phyloP scores from a whole-genome alignment of 2,329 filamentous ascomycete species.

The Nemania sp. region DNA sequence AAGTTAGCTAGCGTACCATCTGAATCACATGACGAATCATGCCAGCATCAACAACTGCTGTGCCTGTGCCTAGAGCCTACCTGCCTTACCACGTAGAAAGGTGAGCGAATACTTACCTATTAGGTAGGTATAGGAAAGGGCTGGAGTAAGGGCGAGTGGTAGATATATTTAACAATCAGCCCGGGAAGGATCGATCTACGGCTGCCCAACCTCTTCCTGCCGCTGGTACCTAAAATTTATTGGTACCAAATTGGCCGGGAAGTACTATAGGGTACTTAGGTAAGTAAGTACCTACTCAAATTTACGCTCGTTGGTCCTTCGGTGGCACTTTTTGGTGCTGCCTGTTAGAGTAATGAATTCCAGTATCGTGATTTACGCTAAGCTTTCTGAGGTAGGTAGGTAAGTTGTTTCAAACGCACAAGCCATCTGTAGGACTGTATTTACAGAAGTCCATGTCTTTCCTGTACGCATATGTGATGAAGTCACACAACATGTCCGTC shows the following conservation, averaged over 20 bases:
- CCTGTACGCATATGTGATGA: constrained; percentile 10
- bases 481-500: constrained; percentile 29
- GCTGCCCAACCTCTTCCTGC: background rate
- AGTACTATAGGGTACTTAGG: background rate
- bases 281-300: background rate
- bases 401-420: no score
- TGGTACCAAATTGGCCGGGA: background rate
- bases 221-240: background rate
- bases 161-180: background rate
- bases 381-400: background rate
- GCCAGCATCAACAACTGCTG: constrained; percentile 5
- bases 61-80: background rate
- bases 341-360: background rate
- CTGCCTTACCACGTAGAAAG: background rate
- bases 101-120: background rate
- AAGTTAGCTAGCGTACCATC: constrained; percentile 5
- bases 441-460: background rate
- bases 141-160: background rate
- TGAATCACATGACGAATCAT: constrained; percentile 30
- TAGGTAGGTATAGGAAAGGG: no score
- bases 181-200: background rate
- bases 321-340: background rate
- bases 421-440: background rate
- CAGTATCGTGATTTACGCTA: background rate
- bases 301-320: background rate